A percentile compares a stretch with the other conserved stretches of the same genome.
phyloP scores from a whole-genome alignment of 1,139 yeast genomes.

The Yamadazyma sp. region DNA sequence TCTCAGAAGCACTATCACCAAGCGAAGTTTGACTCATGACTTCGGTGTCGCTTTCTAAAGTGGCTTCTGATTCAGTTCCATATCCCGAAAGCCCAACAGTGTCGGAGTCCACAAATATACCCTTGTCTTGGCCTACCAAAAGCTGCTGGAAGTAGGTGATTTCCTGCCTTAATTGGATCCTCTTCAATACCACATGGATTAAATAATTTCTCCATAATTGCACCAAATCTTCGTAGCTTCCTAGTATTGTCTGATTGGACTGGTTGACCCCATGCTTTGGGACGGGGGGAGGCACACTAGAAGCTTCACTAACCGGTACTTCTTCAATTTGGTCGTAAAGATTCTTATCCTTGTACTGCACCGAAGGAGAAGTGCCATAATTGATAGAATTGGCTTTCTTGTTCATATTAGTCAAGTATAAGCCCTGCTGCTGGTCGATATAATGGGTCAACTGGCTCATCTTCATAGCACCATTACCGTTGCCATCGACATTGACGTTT shows the following conservation, averaged over 20 bases:
- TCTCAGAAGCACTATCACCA: slow-evolving; percentile 5
- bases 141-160: slow-evolving; percentile 36
- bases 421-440: slow-evolving; percentile 30
- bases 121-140: slow-evolving; percentile 19
- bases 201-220: slow-evolving; percentile 42
- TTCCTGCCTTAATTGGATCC: slow-evolving; percentile 46
- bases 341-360: slow-evolving; percentile 4
- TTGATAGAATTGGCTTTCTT: slow-evolving; percentile 19
- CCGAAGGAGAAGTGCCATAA: slow-evolving; percentile 13
- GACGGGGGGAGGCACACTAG: slow-evolving; percentile 25
- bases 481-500: slow-evolving; percentile 14
- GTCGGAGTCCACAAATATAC: no score
- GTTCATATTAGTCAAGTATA: slow-evolving; percentile 17
- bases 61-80: slow-evolving; percentile 9
- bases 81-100: no score
- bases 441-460: slow-evolving; percentile 26
- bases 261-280: slow-evolving; percentile 20
- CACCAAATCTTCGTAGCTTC: slow-evolving; percentile 18
- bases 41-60: slow-evolving; percentile 1
- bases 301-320: slow-evolving; percentile 20
- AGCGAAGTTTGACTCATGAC: slow-evolving; percentile 4
- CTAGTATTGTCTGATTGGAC: slow-evolving; percentile 9
- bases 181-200: slow-evolving; percentile 32
- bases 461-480: slow-evolving; percentile 17
- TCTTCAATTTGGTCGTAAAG: slow-evolving; percentile 17